Evolutionary conservation across 1,139 yeast genomes (phyloP).

Genomic region (Suhomyces atakaporum): DNA sequence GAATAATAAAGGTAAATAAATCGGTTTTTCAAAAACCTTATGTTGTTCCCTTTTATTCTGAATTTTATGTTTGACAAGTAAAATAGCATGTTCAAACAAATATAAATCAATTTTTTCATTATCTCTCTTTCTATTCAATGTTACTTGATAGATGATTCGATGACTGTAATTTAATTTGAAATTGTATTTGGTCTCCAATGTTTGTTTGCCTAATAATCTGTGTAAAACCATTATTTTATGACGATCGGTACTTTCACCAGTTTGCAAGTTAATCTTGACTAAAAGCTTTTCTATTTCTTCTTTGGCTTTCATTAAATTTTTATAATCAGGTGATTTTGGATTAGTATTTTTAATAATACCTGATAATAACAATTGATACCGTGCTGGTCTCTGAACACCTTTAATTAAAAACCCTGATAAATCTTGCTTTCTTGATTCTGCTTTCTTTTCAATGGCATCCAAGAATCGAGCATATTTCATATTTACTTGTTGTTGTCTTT

Average conservation of each 20-base stretch:
- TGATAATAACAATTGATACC: conserved; percentile 82
- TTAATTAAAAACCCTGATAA: conserved; percentile 90
- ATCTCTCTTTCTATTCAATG: conserved; percentile 65
- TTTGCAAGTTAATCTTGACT: conserved; percentile 80
- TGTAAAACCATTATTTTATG: conserved; percentile 86
- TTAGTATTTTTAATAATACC: conserved; percentile 83
- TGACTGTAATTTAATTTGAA: conserved; percentile 81
- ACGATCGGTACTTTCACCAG: conserved; percentile 93
- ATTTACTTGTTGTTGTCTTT: conserved; percentile 88
- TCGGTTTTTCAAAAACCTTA: conserved; percentile 90
- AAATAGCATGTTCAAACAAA: conserved; percentile 81
- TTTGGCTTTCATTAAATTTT: conserved; percentile 70
- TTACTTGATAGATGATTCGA: conserved; percentile 78
- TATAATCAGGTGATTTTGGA: conserved; percentile 73
- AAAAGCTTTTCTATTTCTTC: conserved; percentile 75
- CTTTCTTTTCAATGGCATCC: conserved; percentile 86
- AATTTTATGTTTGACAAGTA: conserved; percentile 83
- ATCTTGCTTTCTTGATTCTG: conserved; percentile 88
- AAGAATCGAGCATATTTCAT: conserved; percentile 89
- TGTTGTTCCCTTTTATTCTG: conserved; percentile 90
- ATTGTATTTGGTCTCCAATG: conserved; percentile 56
- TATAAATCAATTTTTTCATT: conserved; percentile 83
- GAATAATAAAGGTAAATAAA: conserved; percentile 81
- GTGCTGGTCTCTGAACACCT: conserved; percentile 94
- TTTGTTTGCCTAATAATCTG: conserved; percentile 77